phyloP scores from a whole-genome alignment of 768 basidiomycete genomes.

The Russula earlei region DNA sequence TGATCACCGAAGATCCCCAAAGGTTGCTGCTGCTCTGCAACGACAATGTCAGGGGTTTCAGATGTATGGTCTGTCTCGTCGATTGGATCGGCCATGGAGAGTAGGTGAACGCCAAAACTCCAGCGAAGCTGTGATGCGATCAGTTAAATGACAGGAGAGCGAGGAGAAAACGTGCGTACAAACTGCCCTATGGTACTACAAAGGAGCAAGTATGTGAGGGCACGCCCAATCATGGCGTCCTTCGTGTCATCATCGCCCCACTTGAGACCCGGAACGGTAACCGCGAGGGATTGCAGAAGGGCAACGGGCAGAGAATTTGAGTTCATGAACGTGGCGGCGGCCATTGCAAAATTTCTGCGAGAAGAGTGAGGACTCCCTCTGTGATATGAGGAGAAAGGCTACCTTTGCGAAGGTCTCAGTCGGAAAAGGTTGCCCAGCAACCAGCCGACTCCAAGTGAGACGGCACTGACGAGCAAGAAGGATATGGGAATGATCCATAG shows the following conservation, averaged over 20 bases:
- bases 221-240: constrained; percentile 86
- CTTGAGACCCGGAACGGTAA: constrained; percentile 72
- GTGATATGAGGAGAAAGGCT: constrained; percentile 20
- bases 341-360: constrained; percentile 64
- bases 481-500: constrained; percentile 83
- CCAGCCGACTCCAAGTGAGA: constrained; percentile 64
- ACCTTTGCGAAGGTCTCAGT: constrained; percentile 72
- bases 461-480: constrained; percentile 64
- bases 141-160: background rate
- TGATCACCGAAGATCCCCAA: background rate
- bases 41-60: background rate
- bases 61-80: constrained; percentile 25
- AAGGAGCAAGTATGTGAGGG: constrained; percentile 80
- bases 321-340: constrained; percentile 86
- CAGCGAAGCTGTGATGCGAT: constrained; percentile 60
- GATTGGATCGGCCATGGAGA: constrained; percentile 46
- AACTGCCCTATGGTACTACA: constrained; percentile 96
- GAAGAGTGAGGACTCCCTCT: background rate
- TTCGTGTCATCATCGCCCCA: constrained; percentile 76
- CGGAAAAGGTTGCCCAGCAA: constrained; percentile 51
- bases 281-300: constrained; percentile 81
- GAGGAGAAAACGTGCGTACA: constrained; percentile 34
- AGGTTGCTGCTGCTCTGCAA: background rate
- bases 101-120: constrained; percentile 83
- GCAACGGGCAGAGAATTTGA: constrained; percentile 94